Conservation (phyloP, 2,329 filamentous ascomycete genomes). For the Paecilomyces sp. region DNA sequence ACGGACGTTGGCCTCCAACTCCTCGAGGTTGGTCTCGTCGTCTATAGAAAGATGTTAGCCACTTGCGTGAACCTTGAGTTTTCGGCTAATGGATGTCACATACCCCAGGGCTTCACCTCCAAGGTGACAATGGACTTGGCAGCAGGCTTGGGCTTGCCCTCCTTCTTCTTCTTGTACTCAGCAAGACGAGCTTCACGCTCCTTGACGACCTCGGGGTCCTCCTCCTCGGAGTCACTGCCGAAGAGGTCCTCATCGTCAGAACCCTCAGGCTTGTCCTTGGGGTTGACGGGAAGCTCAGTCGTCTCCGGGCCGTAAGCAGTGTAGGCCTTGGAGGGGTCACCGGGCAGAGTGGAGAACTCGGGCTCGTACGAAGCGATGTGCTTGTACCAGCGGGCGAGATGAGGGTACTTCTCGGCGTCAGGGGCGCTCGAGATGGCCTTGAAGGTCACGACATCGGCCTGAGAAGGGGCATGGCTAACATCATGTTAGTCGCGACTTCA, state of each 20-base stretch:
- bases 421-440: constrained; percentile 76
- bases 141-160: constrained; percentile 77
- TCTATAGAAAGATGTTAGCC: constrained; percentile 41
- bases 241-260: constrained; percentile 91
- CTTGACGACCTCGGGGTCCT: constrained; percentile 77
- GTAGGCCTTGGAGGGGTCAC: constrained; percentile 83
- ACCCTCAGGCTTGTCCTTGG: constrained; percentile 74
- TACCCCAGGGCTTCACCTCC: constrained; percentile 99
- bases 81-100: constrained; percentile 28
- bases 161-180: constrained; percentile 97
- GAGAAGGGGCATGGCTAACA: constrained; percentile 61
- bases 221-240: constrained; percentile 87
- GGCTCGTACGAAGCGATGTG: constrained; percentile 90
- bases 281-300: constrained; percentile 70
- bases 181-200: constrained; percentile 84
- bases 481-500: constrained; percentile 9
- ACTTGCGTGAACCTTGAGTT: constrained; percentile 3
- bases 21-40: constrained; percentile 87
- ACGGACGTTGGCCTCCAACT: constrained; percentile 73
- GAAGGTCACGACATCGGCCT: constrained; percentile 94
- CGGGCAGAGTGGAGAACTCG: constrained; percentile 84
- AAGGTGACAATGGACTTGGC: constrained; percentile 96
- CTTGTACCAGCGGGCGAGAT: constrained; percentile 98
- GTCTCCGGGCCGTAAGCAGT: constrained; percentile 86
- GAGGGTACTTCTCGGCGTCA: constrained; percentile 77